Conservation (phyloP, 768 basidiomycete species). For the Termitomyces sp. region DNA sequence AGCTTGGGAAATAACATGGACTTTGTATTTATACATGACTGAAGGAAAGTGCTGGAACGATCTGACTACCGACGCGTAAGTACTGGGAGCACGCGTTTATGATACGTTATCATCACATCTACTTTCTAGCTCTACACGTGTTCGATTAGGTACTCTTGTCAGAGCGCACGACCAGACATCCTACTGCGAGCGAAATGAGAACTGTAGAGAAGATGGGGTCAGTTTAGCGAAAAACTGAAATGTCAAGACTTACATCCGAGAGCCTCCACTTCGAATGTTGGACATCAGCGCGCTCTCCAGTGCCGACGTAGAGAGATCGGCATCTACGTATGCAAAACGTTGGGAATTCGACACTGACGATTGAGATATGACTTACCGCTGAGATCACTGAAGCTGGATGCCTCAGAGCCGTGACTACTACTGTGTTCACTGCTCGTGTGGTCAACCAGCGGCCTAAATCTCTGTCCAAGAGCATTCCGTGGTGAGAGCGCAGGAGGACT, state of each 20-base stretch:
- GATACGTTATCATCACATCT: constrained; percentile 8
- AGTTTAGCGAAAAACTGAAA: background rate
- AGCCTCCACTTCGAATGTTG: constrained; percentile 61
- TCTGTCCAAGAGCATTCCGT: constrained; percentile 47
- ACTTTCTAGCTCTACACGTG: background rate
- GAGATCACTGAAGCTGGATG: constrained; percentile 81
- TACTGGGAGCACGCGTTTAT: constrained; percentile 9
- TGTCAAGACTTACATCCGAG: constrained; percentile 56
- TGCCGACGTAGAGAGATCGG: constrained; percentile 73
- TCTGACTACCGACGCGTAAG: constrained; percentile 15
- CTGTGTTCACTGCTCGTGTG: constrained; percentile 46
- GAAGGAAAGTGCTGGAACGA: constrained; percentile 16
- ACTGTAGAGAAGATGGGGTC: constrained; percentile 16
- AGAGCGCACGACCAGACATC: constrained; percentile 23
- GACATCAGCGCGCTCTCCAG: constrained; percentile 78
- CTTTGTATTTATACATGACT: constrained; percentile 1
- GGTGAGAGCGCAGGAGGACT: constrained; percentile 58
- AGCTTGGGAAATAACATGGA: background rate
- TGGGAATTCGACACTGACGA: background rate
- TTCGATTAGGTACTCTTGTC: background rate
- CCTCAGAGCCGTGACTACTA: constrained; percentile 65
- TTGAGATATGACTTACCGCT: constrained; percentile 47
- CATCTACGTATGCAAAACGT: constrained; percentile 35
- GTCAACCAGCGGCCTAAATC: constrained; percentile 39
- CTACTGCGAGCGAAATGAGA: constrained; percentile 34